Evolutionary conservation across 768 basidiomycete species (phyloP).

Genomic region (Xanthoconium purpureum): DNA sequence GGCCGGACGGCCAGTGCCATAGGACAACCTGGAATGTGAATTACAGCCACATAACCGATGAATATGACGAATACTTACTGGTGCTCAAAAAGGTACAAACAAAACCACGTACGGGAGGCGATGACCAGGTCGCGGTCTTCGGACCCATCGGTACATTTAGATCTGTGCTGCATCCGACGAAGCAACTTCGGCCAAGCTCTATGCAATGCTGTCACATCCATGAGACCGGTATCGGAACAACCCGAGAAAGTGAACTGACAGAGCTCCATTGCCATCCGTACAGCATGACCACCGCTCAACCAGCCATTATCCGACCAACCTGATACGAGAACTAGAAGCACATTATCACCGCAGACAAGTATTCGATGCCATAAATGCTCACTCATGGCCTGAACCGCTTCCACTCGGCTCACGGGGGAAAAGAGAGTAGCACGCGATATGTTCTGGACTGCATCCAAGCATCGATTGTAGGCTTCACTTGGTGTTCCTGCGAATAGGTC

Average conservation of each 20-base stretch:
- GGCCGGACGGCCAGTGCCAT: slow-evolving; percentile 90
- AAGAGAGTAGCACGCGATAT: slow-evolving; percentile 88
- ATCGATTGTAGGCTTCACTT: slow-evolving; percentile 70
- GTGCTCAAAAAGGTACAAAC: slow-evolving; percentile 90
- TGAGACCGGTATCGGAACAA: slow-evolving; percentile 6
- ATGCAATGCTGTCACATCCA: slow-evolving; percentile 63
- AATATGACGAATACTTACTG: slow-evolving; percentile 54
- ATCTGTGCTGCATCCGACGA: slow-evolving; percentile 71
- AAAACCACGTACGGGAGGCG: slow-evolving; percentile 87
- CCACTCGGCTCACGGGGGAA: slow-evolving; percentile 76
- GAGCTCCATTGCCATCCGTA: slow-evolving; percentile 93
- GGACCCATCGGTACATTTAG: slow-evolving; percentile 42
- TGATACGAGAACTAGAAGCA: slow-evolving; percentile 69
- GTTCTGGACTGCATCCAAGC: slow-evolving; percentile 79
- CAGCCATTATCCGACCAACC: slow-evolving; percentile 97
- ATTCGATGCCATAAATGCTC: slow-evolving; percentile 26
- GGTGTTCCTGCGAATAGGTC: slow-evolving; percentile 50
- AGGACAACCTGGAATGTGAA: slow-evolving; percentile 69
- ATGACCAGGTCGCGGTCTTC: slow-evolving; percentile 79
- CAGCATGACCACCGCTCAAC: slow-evolving; percentile 94
- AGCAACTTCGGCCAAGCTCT: slow-evolving; percentile 85
- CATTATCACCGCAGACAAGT: slow-evolving; percentile 1
- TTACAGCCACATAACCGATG: neutral
- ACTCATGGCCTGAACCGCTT: slow-evolving; percentile 95
- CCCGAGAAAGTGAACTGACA: slow-evolving; percentile 46